phyloP scores from a whole-genome alignment of 805 yeast genomes.

The Metschnikowia rubicola region DNA sequence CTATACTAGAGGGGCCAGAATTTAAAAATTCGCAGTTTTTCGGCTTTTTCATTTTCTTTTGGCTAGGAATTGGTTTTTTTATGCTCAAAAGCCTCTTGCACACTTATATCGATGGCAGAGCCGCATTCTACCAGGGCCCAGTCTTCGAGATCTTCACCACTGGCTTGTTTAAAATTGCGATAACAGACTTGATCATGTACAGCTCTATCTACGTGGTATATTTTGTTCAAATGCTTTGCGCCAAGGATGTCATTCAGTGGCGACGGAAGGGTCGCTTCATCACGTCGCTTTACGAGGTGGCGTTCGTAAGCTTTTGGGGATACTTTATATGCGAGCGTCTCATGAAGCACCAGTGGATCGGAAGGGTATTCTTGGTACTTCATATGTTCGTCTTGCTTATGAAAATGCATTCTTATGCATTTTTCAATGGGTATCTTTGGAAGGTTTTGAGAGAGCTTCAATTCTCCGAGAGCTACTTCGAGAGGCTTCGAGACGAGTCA shows the following conservation, averaged over 20 bases:
- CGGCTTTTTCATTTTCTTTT: constrained; percentile 78
- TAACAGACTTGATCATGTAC: constrained; percentile 77
- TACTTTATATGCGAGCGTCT: constrained; percentile 47
- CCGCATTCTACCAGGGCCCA: constrained; percentile 47
- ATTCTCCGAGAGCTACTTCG: constrained; percentile 43
- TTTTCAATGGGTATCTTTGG: constrained; percentile 90
- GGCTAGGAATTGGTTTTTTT: constrained; percentile 63
- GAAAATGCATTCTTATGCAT: constrained; percentile 94
- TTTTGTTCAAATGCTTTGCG: constrained; percentile 54
- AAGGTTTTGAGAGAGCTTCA: constrained; percentile 50
- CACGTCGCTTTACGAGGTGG: constrained; percentile 53
- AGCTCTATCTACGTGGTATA: constrained; percentile 58
- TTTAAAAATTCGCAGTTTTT: constrained; percentile 52
- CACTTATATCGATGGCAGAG: constrained; percentile 45
- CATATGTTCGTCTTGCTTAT: constrained; percentile 85
- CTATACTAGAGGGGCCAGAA: constrained; percentile 52
- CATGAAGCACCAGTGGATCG: constrained; percentile 80
- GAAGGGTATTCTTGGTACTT: constrained; percentile 74
- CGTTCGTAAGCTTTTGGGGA: constrained; percentile 51
- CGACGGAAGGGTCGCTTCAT: constrained; percentile 56
- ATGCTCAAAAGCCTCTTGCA: constrained; percentile 52
- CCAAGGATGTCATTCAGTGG: constrained; percentile 55
- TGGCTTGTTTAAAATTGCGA: constrained; percentile 64
- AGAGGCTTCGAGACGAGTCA: constrained; percentile 2
- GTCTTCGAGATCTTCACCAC: constrained; percentile 55